phyloP scores from a whole-genome alignment of 352 stramenopile genomes.

The Globisporangium carolinianum region DNA sequence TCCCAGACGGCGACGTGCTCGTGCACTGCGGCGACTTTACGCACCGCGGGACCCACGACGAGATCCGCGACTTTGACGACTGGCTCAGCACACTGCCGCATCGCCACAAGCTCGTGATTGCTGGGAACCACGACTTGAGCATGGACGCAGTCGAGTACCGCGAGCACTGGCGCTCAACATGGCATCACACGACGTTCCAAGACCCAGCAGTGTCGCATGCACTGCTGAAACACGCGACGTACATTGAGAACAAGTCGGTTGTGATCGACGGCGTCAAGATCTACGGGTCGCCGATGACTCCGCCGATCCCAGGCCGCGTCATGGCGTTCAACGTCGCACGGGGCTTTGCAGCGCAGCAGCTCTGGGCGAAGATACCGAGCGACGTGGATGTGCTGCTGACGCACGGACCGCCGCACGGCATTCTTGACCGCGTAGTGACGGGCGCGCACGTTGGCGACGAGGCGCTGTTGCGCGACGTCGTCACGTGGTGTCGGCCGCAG shows the following conservation, averaged over 20 bases:
- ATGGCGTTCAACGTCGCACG: slow-evolving; percentile 72
- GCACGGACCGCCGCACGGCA: slow-evolving; percentile 83
- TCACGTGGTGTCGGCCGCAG: slow-evolving; percentile 67
- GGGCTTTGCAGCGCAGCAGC: slow-evolving; percentile 53
- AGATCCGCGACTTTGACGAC: slow-evolving; percentile 70
- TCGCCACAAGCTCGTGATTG: slow-evolving; percentile 69
- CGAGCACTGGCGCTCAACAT: slow-evolving; percentile 53
- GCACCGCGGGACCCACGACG: slow-evolving; percentile 55
- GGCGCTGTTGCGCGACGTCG: slow-evolving; percentile 71
- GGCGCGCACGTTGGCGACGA: slow-evolving; percentile 72
- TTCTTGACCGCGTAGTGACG: slow-evolving; percentile 68
- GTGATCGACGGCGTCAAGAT: slow-evolving; percentile 70
- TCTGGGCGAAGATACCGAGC: slow-evolving; percentile 62
- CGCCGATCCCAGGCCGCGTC: slow-evolving; percentile 47
- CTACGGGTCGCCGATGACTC: slow-evolving; percentile 73
- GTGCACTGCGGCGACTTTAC: slow-evolving; percentile 91
- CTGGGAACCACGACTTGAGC: slow-evolving; percentile 78
- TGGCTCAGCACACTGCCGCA: slow-evolving; percentile 77
- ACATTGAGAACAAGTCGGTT: slow-evolving; percentile 66
- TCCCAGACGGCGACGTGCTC: slow-evolving; percentile 75
- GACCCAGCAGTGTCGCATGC: slow-evolving; percentile 39
- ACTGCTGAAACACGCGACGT: slow-evolving; percentile 67
- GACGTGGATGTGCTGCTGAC: slow-evolving; percentile 87
- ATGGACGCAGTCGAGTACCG: slow-evolving; percentile 69
- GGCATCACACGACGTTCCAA: slow-evolving; percentile 53